Percentiles rank a stretch among this genome's conserved stretches.
Evolutionary conservation across 2,329 filamentous ascomycete genomes (phyloP).

Genomic region (Penicillium sp.): DNA sequence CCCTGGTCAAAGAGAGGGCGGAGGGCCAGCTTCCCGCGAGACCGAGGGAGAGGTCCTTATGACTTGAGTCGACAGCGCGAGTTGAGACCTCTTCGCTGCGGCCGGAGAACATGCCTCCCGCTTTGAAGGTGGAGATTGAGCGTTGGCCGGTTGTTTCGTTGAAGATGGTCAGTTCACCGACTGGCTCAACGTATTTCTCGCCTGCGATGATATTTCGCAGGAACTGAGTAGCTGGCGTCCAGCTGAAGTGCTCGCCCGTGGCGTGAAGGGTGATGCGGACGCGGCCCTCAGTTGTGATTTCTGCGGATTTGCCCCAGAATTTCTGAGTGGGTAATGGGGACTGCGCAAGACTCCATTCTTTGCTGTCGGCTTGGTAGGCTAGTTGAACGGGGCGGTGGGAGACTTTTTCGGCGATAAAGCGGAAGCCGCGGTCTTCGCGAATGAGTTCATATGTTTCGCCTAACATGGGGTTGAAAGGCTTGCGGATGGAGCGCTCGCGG

Average conservation of each 20-base stretch:
- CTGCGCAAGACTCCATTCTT: constrained; percentile 82
- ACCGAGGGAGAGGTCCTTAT: constrained; percentile 63
- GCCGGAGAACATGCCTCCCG: constrained; percentile 95
- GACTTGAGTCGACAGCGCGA: constrained; percentile 67
- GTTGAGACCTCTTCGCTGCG: constrained; percentile 85
- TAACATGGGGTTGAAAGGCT: constrained; percentile 95
- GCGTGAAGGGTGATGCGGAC: constrained; percentile 74
- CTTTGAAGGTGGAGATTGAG: constrained; percentile 85
- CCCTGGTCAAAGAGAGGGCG: constrained; percentile 64
- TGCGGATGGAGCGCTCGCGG: constrained; percentile 88
- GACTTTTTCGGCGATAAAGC: constrained; percentile 93
- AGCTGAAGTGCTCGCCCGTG: constrained; percentile 79
- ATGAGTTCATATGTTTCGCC: constrained; percentile 95
- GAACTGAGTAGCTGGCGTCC: constrained; percentile 84
- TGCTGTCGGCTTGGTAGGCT: constrained; percentile 87
- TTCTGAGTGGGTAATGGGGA: constrained; percentile 88
- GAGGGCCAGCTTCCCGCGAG: constrained; percentile 83
- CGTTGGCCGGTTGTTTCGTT: constrained; percentile 83
- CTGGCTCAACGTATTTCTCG: constrained; percentile 96
- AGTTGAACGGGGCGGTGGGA: constrained; percentile 88
- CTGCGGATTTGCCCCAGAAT: constrained; percentile 97
- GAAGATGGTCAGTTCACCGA: constrained; percentile 79
- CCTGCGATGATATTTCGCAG: constrained; percentile 94
- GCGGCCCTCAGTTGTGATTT: constrained; percentile 88
- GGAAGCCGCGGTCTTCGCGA: constrained; percentile 80